Evolutionary conservation across 2,329 filamentous ascomycete species (phyloP).

Genomic region (Dactylonectria macrodidyma): DNA sequence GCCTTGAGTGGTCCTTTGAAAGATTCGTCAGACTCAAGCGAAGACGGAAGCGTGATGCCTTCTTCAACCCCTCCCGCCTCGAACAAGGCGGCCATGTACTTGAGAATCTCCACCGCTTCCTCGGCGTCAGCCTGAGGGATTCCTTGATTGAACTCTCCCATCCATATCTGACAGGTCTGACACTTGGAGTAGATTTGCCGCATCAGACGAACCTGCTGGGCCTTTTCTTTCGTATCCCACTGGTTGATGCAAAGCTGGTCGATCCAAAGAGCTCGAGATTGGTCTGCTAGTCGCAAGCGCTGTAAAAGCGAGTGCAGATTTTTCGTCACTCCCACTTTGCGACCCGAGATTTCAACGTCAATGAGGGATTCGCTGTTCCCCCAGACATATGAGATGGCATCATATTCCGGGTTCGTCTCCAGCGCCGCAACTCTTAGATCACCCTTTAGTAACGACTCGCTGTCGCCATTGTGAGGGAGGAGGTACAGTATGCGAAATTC

Average conservation of each 20-base stretch:
- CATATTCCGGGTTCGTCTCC: conserved; percentile 17
- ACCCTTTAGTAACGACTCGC: conserved; percentile 8
- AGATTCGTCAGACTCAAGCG: conserved; percentile 4
- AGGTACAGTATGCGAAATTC: conserved; percentile 25
- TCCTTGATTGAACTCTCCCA: conserved; percentile 24
- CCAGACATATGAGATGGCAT: conserved; percentile 32
- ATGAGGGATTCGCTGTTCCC: conserved; percentile 16
- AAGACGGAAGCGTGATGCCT: conserved; percentile 7
- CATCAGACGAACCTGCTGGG: conserved; percentile 28
- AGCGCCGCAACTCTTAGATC: conserved; percentile 16
- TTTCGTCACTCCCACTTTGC: conserved; percentile 25
- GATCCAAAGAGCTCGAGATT: conserved; percentile 24
- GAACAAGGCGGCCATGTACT: conserved; percentile 26
- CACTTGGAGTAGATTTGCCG: conserved; percentile 29
- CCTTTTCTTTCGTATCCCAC: conserved; percentile 31
- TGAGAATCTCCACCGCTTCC: conserved; percentile 22
- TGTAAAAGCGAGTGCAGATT: conserved; percentile 21
- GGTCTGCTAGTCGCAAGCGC: conserved; percentile 11
- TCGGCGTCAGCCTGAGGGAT: conserved; percentile 14
- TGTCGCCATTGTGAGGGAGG: conserved; percentile 11
- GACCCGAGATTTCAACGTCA: conserved; percentile 21
- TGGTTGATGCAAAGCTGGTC: conserved; percentile 37
- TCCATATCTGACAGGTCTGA: conserved; percentile 22
- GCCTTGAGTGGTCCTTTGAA: conserved; percentile 23
- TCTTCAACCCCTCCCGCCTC: conserved; percentile 8